Evolutionary conservation across 208 protist species (phyloP), one percentile per base, ranked within the genome.

Genomic region (Tritrichomonas musculus): DNA sequence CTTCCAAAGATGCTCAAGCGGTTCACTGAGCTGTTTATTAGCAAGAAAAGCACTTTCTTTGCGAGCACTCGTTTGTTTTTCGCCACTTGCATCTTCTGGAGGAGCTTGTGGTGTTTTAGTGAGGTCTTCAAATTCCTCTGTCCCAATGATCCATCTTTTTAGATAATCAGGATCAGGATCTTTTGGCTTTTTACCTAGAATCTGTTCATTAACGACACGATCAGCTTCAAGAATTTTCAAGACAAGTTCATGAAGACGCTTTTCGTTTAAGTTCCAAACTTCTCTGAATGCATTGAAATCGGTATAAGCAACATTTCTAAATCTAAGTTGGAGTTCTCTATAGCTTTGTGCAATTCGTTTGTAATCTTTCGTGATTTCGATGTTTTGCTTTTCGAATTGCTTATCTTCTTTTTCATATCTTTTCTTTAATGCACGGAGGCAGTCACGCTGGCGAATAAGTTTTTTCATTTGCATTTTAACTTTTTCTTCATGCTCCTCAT

Each of bases 261-360:
- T 88, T 47, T 88, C 77, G 47, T 88, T 88, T 1, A 39, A 57
- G 17, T 88, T 88, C 77, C 77, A 88, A 20, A 88, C 77, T 88
- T 88, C 47, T 39, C 77, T 5, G n/a, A 88, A 88, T 17, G 41
- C 77, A 39, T 88, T 88, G 27, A 88, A 88, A 25, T 60, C 41
- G 2, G 5, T 36, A 30, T 53, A 88, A 39, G 77, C 77, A 36
- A 88, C 77, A n/a, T 88, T 88, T 39, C 77, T 25, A n/a, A 88
- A 88, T 22, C 77, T 9, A 14, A 33, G 14, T 50, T 88, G 77
- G 2, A 57, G n/a, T 39, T 88, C 47, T 39, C 77, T 41, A 57
- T 88, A 88, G 9, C 27, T 60, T 39, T 88, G 41, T n/a, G 77
- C 77, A 39, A 88, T 88, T 20, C 47, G 44, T 47, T 88, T 88